Conservation (phyloP, 2,329 filamentous ascomycete species). For the Scleromitrula shiraiana region DNA sequence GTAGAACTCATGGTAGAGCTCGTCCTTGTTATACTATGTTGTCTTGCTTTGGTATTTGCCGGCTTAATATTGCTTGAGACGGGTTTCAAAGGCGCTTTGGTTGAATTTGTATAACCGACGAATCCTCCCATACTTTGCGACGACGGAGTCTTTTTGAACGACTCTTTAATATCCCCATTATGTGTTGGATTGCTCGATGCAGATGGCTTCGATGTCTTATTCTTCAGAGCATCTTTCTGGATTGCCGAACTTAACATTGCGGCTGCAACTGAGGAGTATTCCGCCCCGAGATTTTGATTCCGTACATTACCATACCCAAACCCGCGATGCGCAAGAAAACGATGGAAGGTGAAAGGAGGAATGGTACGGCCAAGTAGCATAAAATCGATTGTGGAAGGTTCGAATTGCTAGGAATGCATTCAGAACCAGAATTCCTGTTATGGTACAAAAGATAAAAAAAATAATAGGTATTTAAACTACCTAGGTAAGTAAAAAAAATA, state of each 20-base stretch:
- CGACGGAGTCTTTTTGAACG: conserved; percentile 39
- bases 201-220: conserved; percentile 40
- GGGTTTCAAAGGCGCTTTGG: conserved; percentile 15
- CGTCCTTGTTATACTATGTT: conserved; percentile 9
- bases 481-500: no score
- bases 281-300: conserved; percentile 4
- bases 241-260: conserved; percentile 30
- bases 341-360: conserved; percentile 21
- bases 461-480: no score
- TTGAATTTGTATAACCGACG: conserved; percentile 26
- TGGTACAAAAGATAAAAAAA: not conserved
- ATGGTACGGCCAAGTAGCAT: conserved; percentile 25
- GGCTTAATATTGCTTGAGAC: conserved; percentile 20
- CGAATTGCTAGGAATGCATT: conserved; percentile 11
- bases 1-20: not conserved
- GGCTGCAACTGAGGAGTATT: conserved; percentile 27
- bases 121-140: conserved; percentile 30
- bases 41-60: not conserved
- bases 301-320: conserved; percentile 22
- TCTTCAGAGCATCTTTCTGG: conserved; percentile 19
- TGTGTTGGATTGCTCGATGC: conserved; percentile 49
- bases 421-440: conserved; percentile 7
- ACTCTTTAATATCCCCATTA: conserved; percentile 41
- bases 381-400: conserved; percentile 20
- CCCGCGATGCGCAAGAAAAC: conserved; percentile 24